phyloP scores from a whole-genome alignment of 163 green algal genomes.

The Prototheca stagnorum region DNA sequence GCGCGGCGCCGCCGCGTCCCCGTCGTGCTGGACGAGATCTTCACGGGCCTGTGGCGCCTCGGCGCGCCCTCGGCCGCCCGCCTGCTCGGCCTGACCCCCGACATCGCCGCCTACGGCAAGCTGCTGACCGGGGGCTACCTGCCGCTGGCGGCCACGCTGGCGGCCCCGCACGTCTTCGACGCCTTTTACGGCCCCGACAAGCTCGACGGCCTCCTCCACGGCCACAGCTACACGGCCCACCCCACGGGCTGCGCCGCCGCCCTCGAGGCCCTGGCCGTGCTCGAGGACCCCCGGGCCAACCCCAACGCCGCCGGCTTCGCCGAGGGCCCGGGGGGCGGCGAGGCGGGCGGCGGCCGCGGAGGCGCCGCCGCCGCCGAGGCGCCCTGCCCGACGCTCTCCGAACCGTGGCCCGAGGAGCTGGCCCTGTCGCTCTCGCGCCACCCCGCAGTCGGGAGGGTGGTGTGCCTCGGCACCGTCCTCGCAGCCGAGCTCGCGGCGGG shows the following conservation, averaged over 20 bases:
- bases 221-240: slow-evolving; percentile 91
- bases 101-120: slow-evolving; percentile 84
- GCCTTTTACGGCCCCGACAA: slow-evolving; percentile 55
- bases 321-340: too few relatives aligned
- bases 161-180: slow-evolving; percentile 57
- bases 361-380: slow-evolving; percentile 10
- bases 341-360: neutral
- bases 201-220: slow-evolving; percentile 75
- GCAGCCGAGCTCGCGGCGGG: slow-evolving; percentile 46
- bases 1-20: slow-evolving; percentile 49
- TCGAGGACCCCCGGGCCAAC: slow-evolving; percentile 2
- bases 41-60: slow-evolving; percentile 67
- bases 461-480: slow-evolving; percentile 54
- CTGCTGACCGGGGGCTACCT: slow-evolving; percentile 66
- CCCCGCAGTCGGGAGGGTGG: slow-evolving; percentile 28
- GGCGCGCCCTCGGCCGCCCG: slow-evolving; percentile 33
- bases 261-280: slow-evolving; percentile 41
- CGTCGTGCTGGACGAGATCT: slow-evolving; percentile 89
- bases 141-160: slow-evolving; percentile 73
- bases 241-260: slow-evolving; percentile 63
- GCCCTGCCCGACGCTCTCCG: slow-evolving; percentile 19
- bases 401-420: slow-evolving; percentile 43
- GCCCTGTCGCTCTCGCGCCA: slow-evolving; percentile 41
- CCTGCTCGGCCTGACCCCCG: slow-evolving; percentile 43
- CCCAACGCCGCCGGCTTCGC: neutral